Evolutionary conservation across 2,329 filamentous ascomycete species (phyloP).

Genomic region (Westerdykella aurantiaca): DNA sequence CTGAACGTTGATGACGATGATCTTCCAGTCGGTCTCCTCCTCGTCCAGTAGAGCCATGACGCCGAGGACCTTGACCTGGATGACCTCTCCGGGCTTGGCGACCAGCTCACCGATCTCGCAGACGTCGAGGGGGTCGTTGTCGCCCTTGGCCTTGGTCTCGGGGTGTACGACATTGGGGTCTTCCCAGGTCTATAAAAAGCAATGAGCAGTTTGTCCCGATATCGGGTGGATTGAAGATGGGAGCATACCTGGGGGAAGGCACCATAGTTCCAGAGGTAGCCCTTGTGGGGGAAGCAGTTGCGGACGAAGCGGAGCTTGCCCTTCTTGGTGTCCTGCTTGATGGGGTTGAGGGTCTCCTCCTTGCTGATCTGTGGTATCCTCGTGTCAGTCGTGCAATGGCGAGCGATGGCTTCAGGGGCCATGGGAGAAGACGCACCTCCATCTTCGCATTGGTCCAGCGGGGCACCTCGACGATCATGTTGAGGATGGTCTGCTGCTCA

Average conservation of each 20-base stretch:
- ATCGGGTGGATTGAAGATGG: slow-evolving; percentile 18
- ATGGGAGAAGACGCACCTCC: slow-evolving; percentile 61
- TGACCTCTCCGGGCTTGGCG: slow-evolving; percentile 90
- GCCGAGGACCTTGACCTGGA: slow-evolving; percentile 99
- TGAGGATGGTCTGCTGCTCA: slow-evolving; percentile 87
- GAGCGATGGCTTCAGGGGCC: slow-evolving; percentile 4
- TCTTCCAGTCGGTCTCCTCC: slow-evolving; percentile 99
- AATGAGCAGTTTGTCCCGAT: slow-evolving; percentile 28
- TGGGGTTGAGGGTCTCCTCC: slow-evolving; percentile 95
- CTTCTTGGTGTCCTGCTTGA: slow-evolving; percentile 99
- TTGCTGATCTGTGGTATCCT: slow-evolving; percentile 81
- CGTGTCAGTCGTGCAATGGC: neutral
- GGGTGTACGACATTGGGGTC: slow-evolving; percentile 94
- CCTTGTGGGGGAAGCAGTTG: slow-evolving; percentile 99
- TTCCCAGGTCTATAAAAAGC: slow-evolving; percentile 77
- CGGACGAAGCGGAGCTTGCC: slow-evolving; percentile 98
- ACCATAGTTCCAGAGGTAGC: slow-evolving; percentile 99
- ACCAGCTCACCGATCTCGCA: slow-evolving; percentile 99
- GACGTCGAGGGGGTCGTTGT: slow-evolving; percentile 98
- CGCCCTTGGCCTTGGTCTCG: slow-evolving; percentile 99
- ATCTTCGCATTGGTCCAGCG: slow-evolving; percentile 99
- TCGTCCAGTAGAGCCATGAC: slow-evolving; percentile 99
- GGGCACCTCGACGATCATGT: slow-evolving; percentile 99
- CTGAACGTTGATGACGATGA: slow-evolving; percentile 98
- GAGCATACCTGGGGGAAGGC: slow-evolving; percentile 86